Conservation (phyloP, 129 eudicot genomes). For the Artemisia tridentata region DNA sequence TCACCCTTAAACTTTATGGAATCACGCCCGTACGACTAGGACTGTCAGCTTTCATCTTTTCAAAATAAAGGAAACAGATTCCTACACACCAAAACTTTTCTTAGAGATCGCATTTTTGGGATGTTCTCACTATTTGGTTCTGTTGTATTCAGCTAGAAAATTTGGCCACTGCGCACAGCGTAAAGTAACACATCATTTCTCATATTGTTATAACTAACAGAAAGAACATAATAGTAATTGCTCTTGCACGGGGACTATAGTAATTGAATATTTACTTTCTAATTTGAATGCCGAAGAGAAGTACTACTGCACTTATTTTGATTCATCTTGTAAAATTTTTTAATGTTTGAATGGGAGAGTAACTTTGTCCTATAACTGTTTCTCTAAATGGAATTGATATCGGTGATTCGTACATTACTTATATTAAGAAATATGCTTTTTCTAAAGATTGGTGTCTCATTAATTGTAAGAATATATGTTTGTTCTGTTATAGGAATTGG, state of each 20-base stretch:
- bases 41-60: neutral
- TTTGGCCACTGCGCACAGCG: neutral
- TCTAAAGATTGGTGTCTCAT: too few species aligned
- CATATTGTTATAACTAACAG: too few species aligned
- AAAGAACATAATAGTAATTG: too few species aligned
- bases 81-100: neutral
- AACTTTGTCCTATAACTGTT: neutral
- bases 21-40: neutral
- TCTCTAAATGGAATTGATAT: too few species aligned
- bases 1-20: neutral
- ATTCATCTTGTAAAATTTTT: too few species aligned
- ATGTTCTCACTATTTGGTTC: neutral
- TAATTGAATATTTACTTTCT: too few species aligned
- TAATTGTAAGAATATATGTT: too few species aligned
- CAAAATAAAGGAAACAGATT: neutral
- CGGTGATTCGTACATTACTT: neutral
- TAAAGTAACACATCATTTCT: too few species aligned
- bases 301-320: too few species aligned
- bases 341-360: neutral
- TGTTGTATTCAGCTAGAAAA: neutral
- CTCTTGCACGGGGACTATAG: too few species aligned
- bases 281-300: too few species aligned
- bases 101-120: neutral
- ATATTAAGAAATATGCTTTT: neutral
- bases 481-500: constrained; percentile 57